phyloP scores from a whole-genome alignment of 176 grass and related monocot genomes.

The Zoysia pacifica region DNA sequence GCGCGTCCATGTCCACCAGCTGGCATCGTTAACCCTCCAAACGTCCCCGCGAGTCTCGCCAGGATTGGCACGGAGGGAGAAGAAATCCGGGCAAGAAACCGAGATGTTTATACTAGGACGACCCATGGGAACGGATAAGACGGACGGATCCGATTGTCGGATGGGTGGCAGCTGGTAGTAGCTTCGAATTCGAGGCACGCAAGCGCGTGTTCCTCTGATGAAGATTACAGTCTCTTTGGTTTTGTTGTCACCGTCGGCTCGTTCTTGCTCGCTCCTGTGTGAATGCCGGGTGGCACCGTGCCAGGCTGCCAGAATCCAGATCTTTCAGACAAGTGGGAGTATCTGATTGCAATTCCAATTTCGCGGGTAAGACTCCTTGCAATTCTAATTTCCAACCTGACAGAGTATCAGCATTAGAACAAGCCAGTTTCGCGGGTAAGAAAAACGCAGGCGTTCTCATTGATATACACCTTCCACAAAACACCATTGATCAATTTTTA shows the following conservation, averaged over 20 bases:
- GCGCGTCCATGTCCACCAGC: not conserved
- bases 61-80: not conserved
- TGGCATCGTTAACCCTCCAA: constrained; percentile 1
- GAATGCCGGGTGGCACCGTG: not conserved
- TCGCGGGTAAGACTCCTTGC: too few species aligned
- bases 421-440: too few species aligned
- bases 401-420: too few species aligned
- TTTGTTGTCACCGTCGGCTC: not conserved
- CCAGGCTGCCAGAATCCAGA: not conserved
- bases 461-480: too few species aligned
- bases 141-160: not conserved
- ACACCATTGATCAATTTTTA: too few species aligned
- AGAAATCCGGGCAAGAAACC: not conserved
- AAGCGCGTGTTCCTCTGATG: not conserved
- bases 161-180: constrained; percentile 32
- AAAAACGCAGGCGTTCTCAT: too few species aligned
- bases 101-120: not conserved
- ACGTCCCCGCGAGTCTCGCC: constrained; percentile 35
- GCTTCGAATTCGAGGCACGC: not conserved
- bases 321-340: too few species aligned
- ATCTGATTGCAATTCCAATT: too few species aligned
- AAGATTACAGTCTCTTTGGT: not conserved
- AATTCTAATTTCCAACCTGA: too few species aligned
- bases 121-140: not conserved
- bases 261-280: too few species aligned